phyloP scores from a whole-genome alignment of 73 alveolate species.

The Uronychia setigera region DNA sequence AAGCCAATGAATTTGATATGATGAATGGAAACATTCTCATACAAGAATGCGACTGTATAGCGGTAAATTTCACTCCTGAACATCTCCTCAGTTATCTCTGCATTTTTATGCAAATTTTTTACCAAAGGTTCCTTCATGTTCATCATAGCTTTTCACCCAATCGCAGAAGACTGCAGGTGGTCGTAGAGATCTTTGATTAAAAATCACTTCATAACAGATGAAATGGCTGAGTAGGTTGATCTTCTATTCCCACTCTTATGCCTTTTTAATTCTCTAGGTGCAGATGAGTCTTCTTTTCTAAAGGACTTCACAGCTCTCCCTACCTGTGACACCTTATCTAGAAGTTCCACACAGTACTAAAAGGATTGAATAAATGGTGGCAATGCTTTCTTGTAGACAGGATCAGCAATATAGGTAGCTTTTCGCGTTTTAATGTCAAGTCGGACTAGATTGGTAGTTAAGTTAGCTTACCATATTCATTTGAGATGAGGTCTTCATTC shows the following conservation, averaged over 20 bases:
- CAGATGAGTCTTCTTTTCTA: not conserved
- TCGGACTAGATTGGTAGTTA: too few relatives aligned
- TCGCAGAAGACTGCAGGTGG: not conserved
- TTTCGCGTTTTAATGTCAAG: not conserved
- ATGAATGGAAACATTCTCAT: not conserved
- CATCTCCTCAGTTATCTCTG: not conserved
- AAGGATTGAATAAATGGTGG: not conserved
- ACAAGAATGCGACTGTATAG: not conserved
- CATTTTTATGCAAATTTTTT: too few relatives aligned
- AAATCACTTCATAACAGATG: not conserved
- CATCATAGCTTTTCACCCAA: not conserved
- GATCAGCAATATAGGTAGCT: not conserved
- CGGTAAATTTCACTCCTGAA: not conserved
- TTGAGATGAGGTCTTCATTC: too few relatives aligned
- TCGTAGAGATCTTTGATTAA: not conserved
- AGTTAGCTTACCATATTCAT: too few relatives aligned
- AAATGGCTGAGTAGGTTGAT: not conserved
- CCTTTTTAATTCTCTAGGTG: not conserved
- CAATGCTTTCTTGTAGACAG: not conserved
- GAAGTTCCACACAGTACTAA: not conserved
- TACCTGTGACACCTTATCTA: not conserved
- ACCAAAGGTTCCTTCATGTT: not conserved
- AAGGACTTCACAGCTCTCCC: not conserved
- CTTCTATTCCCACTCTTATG: not conserved
- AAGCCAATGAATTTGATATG: not conserved